Evolutionary conservation across 345 rosid genomes (phyloP).

Genomic region (Lepidium africanum): DNA sequence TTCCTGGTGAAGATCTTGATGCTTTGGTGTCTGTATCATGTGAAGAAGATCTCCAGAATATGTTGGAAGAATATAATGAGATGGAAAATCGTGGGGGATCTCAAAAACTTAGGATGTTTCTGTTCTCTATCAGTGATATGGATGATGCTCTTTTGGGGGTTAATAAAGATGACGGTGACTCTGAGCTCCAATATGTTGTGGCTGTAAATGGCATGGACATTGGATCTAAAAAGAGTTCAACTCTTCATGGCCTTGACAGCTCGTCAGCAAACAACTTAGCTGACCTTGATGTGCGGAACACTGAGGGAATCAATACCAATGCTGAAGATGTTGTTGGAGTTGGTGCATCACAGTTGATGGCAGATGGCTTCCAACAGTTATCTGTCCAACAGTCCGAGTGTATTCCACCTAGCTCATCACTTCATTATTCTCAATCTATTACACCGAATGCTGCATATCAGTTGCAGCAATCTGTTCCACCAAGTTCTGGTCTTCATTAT

Average conservation of each 20-base stretch:
- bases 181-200: constrained; percentile 65
- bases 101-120: constrained; percentile 66
- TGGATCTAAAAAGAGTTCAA: constrained; percentile 41
- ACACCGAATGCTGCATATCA: constrained; percentile 7
- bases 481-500: constrained; percentile 25
- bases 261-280: constrained; percentile 48
- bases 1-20: constrained; percentile 95
- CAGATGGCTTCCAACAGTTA: constrained; percentile 25
- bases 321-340: constrained; percentile 30
- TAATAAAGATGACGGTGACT: constrained; percentile 39
- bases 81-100: constrained; percentile 49
- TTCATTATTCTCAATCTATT: constrained; percentile 21
- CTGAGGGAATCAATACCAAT: constrained; percentile 29
- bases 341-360: constrained; percentile 34
- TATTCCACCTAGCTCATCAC: constrained; percentile 32
- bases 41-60: constrained; percentile 80
- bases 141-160: constrained; percentile 60
- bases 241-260: constrained; percentile 38
- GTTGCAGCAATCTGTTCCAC: constrained; percentile 23
- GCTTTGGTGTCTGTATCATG: constrained; percentile 87
- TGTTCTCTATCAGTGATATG: constrained; percentile 57
- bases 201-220: constrained; percentile 75
- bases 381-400: constrained; percentile 37
- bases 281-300: constrained; percentile 38
- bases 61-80: constrained; percentile 79